Evolutionary conservation across 352 stramenopile species (phyloP).

Genomic region (Globisporangium mamillatum): DNA sequence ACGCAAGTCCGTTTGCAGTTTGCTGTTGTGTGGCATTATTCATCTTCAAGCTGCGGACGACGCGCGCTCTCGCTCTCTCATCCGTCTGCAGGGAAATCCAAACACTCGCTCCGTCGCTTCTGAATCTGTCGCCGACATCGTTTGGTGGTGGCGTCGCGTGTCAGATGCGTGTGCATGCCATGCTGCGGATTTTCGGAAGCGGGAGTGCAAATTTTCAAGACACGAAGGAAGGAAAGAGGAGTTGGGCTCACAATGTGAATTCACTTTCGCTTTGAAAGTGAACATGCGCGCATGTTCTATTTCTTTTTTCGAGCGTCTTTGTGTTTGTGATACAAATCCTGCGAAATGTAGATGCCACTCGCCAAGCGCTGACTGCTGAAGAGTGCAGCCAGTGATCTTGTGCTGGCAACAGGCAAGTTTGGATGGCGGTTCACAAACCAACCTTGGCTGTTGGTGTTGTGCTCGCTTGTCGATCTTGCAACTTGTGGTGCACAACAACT

Average conservation of each 20-base stretch:
- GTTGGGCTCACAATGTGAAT: not conserved
- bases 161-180: conserved; percentile 4
- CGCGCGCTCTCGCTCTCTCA: not conserved
- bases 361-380: not conserved
- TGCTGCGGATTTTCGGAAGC: not conserved
- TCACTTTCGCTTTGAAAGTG: not conserved
- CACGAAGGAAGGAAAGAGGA: not conserved
- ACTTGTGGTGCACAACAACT: too few species aligned
- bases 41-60: not conserved
- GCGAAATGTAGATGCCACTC: not conserved
- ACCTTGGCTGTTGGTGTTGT: too few species aligned
- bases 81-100: conserved; percentile 1
- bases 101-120: not conserved
- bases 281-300: not conserved
- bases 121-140: conserved; percentile 9
- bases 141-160: conserved; percentile 1
- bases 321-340: not conserved
- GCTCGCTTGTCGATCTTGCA: too few species aligned
- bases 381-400: not conserved
- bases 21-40: not conserved
- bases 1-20: not conserved
- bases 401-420: not conserved
- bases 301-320: not conserved
- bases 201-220: not conserved
- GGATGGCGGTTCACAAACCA: too few species aligned